Conservation (phyloP, 495 filamentous ascomycete species). For the Hypoxylon lienhwacheense region DNA sequence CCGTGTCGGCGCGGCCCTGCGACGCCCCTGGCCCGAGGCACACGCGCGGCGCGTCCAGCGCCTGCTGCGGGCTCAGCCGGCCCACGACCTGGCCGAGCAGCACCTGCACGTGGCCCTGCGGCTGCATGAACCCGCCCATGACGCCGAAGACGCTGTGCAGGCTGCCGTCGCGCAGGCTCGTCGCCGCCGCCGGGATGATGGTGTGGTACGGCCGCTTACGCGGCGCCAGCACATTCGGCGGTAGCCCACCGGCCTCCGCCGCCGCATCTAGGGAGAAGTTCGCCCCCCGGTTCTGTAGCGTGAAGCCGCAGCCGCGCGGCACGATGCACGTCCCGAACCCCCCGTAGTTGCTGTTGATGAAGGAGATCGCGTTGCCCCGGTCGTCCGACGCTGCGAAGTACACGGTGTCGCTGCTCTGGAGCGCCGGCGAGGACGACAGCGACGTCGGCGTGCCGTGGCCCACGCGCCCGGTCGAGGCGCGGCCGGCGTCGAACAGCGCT, state of each 20-base stretch:
- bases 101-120: conserved; percentile 95
- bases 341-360: conserved; percentile 94
- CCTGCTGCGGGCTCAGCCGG: conserved; percentile 81
- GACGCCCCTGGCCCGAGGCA: conserved; percentile 74
- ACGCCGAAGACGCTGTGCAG: conserved; percentile 88
- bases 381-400: conserved; percentile 85
- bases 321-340: conserved; percentile 90
- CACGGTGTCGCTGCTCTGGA: conserved; percentile 82
- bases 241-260: no score
- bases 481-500: conserved; percentile 41
- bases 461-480: conserved; percentile 31
- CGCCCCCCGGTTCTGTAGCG: conserved; percentile 89
- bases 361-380: conserved; percentile 84
- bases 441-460: conserved; percentile 60
- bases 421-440: conserved; percentile 52
- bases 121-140: conserved; percentile 99
- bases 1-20: conserved; percentile 43
- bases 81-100: conserved; percentile 88
- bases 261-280: conserved; percentile 68
- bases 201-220: conserved; percentile 95
- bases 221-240: conserved; percentile 79
- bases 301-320: conserved; percentile 82
- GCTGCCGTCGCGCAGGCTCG: conserved; percentile 67
- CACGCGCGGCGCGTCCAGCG: conserved; percentile 85
- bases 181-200: conserved; percentile 92